Conservation (phyloP, 805 yeast species). For the Saturnispora ahearnii region DNA sequence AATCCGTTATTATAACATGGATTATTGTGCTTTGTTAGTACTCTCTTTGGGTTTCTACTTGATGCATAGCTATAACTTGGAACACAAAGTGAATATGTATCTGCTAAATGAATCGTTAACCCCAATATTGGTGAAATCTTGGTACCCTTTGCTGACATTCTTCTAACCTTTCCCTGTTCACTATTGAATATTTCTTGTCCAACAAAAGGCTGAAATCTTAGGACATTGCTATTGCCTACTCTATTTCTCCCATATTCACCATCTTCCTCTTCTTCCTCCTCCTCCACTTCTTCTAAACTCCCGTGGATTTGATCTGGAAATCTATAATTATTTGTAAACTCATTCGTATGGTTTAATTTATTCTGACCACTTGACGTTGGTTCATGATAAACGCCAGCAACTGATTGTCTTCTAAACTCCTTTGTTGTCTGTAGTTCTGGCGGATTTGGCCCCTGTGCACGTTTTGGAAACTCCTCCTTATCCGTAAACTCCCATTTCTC, state of each 20-base stretch:
- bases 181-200: neutral
- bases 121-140: conserved; percentile 76
- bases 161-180: conserved; percentile 24
- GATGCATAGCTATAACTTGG: conserved; percentile 77
- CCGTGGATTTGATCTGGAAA: neutral
- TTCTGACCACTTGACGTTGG: neutral
- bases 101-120: conserved; percentile 63
- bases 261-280: neutral
- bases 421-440: conserved; percentile 9
- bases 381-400: conserved; percentile 22
- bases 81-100: conserved; percentile 78
- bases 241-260: neutral
- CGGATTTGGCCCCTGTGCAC: conserved; percentile 26
- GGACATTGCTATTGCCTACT: neutral
- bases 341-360: neutral
- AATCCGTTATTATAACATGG: conserved; percentile 71
- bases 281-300: neutral
- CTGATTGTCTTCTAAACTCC: conserved; percentile 24
- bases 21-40: conserved; percentile 85
- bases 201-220: neutral
- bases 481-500: conserved; percentile 6
- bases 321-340: neutral
- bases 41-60: conserved; percentile 83
- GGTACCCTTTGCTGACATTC: conserved; percentile 51
- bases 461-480: conserved; percentile 19